Conservation (phyloP, 2,329 filamentous ascomycete species). For the Fusarium paranaense region DNA sequence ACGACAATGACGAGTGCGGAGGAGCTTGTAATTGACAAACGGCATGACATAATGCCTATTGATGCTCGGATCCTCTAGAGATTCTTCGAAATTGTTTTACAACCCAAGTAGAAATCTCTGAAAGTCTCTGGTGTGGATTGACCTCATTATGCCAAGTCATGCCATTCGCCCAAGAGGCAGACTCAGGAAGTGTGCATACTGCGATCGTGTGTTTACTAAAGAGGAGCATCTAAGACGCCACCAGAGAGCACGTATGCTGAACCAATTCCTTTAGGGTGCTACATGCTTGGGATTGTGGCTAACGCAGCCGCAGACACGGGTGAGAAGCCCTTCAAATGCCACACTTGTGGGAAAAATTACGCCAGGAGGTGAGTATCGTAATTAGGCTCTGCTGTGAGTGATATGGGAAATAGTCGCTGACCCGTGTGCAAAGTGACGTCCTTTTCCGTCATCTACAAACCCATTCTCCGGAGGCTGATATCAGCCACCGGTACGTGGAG, state of each 20-base stretch:
- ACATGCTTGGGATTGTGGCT: neutral
- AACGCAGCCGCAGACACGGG: constrained; percentile 3
- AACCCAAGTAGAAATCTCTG: neutral
- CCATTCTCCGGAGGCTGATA: neutral
- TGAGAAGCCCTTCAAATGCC: constrained; percentile 18
- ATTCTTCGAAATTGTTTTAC: neutral
- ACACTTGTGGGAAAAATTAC: constrained; percentile 7
- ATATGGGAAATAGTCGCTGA: neutral
- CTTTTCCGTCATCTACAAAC: constrained; percentile 18
- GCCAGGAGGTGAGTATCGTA: constrained; percentile 2
- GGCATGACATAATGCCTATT: neutral
- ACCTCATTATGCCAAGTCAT: neutral
- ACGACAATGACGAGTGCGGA: neutral
- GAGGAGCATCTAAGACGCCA: constrained; percentile 22
- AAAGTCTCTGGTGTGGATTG: neutral
- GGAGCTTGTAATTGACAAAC: neutral
- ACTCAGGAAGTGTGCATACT: constrained; percentile 10
- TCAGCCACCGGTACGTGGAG: neutral
- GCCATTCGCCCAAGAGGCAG: constrained; percentile 1
- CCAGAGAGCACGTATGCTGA: constrained; percentile 12
- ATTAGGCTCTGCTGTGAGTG: too few relatives aligned
- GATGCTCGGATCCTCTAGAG: neutral
- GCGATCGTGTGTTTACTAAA: constrained; percentile 17
- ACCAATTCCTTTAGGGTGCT: neutral
- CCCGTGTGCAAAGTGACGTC: neutral